Conservation (phyloP, 2,329 filamentous ascomycete species). For the Fusarium sp. region DNA sequence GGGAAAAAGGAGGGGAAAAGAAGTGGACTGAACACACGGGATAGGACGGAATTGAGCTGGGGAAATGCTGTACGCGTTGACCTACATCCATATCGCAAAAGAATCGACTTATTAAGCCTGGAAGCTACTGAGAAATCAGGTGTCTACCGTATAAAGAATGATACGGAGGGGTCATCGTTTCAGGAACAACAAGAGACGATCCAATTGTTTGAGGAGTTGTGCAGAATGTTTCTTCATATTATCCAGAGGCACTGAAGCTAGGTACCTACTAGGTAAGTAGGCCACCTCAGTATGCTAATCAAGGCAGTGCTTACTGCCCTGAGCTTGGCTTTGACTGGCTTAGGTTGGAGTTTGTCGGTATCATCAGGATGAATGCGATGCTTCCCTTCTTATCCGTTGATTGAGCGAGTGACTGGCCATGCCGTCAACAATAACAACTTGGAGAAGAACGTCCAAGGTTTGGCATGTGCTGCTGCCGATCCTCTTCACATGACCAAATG, state of each 20-base stretch:
- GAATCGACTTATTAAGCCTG: neutral
- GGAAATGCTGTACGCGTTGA: conserved; percentile 25
- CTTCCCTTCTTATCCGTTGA: conserved; percentile 14
- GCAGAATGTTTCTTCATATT: neutral
- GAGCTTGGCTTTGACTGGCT: neutral
- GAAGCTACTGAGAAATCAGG: neutral
- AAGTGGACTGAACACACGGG: conserved; percentile 27
- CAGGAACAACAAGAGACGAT: conserved; percentile 10
- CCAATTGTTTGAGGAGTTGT: conserved; percentile 11
- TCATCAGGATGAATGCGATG: conserved; percentile 14
- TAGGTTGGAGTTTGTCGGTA: conserved; percentile 15
- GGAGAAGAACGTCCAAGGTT: conserved; percentile 3
- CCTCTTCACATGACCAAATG: neutral
- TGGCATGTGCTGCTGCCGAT: conserved; percentile 24
- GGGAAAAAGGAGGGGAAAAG: conserved; percentile 12
- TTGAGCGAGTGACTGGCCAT: conserved; percentile 12
- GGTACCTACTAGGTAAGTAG: too few species aligned
- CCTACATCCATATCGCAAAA: neutral
- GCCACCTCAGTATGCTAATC: neutral
- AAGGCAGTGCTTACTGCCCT: conserved; percentile 19
- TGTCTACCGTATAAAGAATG: neutral
- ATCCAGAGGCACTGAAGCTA: neutral
- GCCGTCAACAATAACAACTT: conserved; percentile 9
- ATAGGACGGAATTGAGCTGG: conserved; percentile 27
- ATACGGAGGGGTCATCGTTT: conserved; percentile 11